These are phyloP conservation scores for Phytophthora litchii DNA, from an alignment of 352 stramenopile species.

Conservation along the genomic window DNA sequence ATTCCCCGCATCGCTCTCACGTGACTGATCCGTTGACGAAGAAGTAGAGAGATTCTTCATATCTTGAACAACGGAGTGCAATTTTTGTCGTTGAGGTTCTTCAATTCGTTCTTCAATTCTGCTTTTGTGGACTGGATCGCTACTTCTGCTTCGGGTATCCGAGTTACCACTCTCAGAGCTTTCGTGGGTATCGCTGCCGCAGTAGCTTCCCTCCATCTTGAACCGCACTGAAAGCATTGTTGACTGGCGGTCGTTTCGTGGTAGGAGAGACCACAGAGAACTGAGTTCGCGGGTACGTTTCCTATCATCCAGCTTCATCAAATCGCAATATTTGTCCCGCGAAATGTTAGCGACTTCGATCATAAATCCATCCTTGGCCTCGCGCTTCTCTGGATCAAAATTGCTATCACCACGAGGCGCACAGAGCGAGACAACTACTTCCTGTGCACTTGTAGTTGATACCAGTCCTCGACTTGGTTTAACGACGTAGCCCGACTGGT, in stretches of 20 bases:
- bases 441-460: conserved; percentile 55
- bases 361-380: conserved; percentile 74
- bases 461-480: conserved; percentile 75
- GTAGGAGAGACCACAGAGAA: conserved; percentile 49
- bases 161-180: conserved; percentile 16
- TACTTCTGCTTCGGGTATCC: conserved; percentile 23
- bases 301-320: conserved; percentile 48
- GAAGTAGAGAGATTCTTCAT: conserved; percentile 27
- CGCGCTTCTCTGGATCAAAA: conserved; percentile 50
- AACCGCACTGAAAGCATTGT: conserved; percentile 48
- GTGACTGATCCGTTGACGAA: conserved; percentile 18
- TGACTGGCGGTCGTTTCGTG: conserved; percentile 34
- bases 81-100: conserved; percentile 13
- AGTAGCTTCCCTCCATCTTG: conserved; percentile 28
- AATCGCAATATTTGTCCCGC: conserved; percentile 39
- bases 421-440: conserved; percentile 66
- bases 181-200: conserved; percentile 15
- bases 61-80: conserved; percentile 22
- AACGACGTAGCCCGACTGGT: conserved; percentile 77
- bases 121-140: background rate
- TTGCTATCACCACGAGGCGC: conserved; percentile 33
- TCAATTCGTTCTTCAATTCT: conserved; percentile 4
- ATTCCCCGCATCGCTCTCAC: conserved; percentile 5
- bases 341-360: conserved; percentile 69
- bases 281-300: conserved; percentile 41